Evolutionary conservation across 305 asterid species (phyloP).

Genomic region (Rubia balearica): DNA sequence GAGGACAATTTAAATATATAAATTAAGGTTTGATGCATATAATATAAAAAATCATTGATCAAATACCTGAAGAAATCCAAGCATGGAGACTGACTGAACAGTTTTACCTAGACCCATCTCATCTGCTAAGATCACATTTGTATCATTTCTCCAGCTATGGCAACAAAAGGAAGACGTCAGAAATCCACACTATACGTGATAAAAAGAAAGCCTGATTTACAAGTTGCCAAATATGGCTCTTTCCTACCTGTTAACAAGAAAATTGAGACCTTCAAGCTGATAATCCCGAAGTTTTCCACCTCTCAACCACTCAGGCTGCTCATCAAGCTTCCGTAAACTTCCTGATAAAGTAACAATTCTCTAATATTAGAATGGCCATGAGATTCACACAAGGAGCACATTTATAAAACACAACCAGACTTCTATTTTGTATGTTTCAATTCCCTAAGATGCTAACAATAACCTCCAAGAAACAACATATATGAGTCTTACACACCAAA

Average conservation of each 20-base stretch:
- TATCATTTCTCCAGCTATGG: slow-evolving; percentile 98
- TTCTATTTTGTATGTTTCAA: neutral
- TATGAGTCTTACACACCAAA: too few relatives aligned
- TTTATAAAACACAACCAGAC: neutral
- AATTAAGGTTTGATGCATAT: neutral
- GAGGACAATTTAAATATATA: neutral
- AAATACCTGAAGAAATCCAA: slow-evolving; percentile 92
- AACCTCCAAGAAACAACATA: too few relatives aligned
- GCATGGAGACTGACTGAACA: slow-evolving; percentile 98
- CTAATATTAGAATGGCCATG: neutral
- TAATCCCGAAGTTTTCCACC: slow-evolving; percentile 98
- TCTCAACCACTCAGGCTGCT: slow-evolving; percentile 97
- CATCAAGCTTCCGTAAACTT: slow-evolving; percentile 97
- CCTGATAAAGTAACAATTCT: slow-evolving; percentile 37
- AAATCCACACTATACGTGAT: slow-evolving; percentile 18
- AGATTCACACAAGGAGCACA: neutral
- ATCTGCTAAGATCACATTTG: slow-evolving; percentile 97
- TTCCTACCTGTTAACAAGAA: slow-evolving; percentile 91
- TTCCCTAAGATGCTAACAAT: neutral
- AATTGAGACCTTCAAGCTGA: slow-evolving; percentile 99
- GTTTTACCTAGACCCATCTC: slow-evolving; percentile 99
- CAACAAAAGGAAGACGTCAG: slow-evolving; percentile 27
- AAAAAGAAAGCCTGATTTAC: slow-evolving; percentile 12
- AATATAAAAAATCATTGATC: slow-evolving; percentile 2
- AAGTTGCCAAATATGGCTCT: neutral